These are phyloP conservation scores for Abelmoschus esculentus DNA, from an alignment of 345 rosid genomes.

Conservation along the genomic window DNA sequence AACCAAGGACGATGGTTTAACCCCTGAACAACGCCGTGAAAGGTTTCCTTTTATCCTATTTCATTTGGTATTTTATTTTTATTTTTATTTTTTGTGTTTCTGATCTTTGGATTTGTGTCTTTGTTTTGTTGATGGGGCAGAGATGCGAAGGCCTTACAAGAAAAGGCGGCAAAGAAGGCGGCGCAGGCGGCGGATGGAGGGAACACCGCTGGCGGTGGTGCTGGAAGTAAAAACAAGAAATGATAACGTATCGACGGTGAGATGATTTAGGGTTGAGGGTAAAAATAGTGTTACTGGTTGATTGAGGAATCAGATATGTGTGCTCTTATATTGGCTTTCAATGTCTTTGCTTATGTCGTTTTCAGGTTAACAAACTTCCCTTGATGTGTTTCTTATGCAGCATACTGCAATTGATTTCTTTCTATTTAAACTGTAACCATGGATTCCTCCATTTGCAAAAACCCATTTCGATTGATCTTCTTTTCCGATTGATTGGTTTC, in stretches of 20 bases:
- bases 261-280: not conserved
- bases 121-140: conserved; percentile 17
- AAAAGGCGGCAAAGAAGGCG: conserved; percentile 79
- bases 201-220: conserved; percentile 27
- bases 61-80: not conserved
- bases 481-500: not conserved
- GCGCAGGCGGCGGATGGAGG: conserved; percentile 48
- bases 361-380: not conserved
- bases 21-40: conserved; percentile 87
- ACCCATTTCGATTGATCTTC: not conserved
- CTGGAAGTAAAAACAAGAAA: conserved; percentile 32
- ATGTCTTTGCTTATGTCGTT: not conserved
- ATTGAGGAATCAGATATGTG: not conserved
- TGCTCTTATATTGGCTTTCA: not conserved
- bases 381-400: not conserved
- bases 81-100: not conserved
- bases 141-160: conserved; percentile 87
- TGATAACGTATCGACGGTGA: conserved; percentile 11
- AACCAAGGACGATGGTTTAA: conserved; percentile 51
- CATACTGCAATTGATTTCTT: not conserved
- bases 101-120: not conserved
- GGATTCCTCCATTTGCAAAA: not conserved
- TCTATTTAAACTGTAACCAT: not conserved
- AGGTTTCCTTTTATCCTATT: conserved; percentile 28
- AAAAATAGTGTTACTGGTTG: not conserved